Percentiles rank a stretch among this genome's conserved stretches.
Conservation (phyloP, 1,284 basidiomycete species). For the Ganoderma boninense region DNA sequence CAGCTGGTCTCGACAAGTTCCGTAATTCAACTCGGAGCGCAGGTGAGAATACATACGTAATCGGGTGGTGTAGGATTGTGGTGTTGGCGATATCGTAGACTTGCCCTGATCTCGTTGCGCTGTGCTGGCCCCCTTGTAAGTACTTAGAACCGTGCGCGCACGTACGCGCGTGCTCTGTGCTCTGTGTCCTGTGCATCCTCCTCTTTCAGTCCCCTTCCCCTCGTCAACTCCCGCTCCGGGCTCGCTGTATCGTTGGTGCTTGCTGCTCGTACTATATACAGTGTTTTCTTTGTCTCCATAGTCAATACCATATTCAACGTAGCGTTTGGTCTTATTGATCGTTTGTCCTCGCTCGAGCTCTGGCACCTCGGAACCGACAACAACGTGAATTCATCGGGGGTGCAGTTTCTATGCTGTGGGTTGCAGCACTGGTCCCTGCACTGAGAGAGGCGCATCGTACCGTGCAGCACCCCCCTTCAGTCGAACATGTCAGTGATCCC, state of each 20-base stretch:
- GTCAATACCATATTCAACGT: not conserved
- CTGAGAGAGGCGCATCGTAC: no score
- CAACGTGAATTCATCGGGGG: no score
- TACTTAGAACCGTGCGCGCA: not conserved
- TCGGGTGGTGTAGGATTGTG: not conserved
- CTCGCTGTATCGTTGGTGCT: conserved; percentile 12
- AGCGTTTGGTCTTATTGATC: not conserved
- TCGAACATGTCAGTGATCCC: no score
- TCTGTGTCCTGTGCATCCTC: not conserved
- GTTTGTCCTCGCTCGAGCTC: no score
- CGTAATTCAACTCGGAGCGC: not conserved
- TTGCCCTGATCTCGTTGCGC: not conserved
- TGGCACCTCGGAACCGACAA: no score
- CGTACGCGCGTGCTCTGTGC: not conserved
- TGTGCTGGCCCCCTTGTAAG: not conserved
- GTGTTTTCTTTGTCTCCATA: not conserved
- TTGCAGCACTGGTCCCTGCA: no score
- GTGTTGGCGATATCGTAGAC: not conserved
- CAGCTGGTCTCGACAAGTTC: not conserved
- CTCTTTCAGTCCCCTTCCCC: not conserved
- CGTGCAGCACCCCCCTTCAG: no score
- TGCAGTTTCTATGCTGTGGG: no score
- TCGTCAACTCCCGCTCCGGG: not conserved
- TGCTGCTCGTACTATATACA: conserved; percentile 9
- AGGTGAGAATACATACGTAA: conserved; percentile 1